Conservation (phyloP, 129 eudicot genomes). For the Gnaphalium uliginosum region DNA sequence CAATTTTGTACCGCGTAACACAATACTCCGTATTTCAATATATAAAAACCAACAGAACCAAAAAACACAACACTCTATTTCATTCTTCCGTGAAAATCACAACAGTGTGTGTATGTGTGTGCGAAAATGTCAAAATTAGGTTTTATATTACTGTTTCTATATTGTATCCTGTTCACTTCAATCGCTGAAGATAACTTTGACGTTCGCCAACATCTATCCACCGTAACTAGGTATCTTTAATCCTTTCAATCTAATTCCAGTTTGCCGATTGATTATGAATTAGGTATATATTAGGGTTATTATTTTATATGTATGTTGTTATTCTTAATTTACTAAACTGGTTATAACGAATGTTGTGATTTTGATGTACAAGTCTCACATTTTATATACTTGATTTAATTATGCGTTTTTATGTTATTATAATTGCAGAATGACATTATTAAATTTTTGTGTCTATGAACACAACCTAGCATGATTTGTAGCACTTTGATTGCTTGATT, state of each 20-base stretch:
- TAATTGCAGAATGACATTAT: not conserved
- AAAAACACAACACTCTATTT: not conserved
- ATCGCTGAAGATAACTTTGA: constrained; percentile 47
- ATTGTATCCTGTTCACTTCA: constrained; percentile 16
- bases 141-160: constrained; percentile 11
- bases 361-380: not conserved
- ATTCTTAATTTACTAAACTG: no score
- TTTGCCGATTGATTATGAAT: not conserved
- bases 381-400: no score
- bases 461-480: not conserved
- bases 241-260: not conserved
- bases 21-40: not conserved
- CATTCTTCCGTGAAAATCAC: not conserved
- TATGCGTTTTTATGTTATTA: not conserved
- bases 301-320: not conserved
- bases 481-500: not conserved
- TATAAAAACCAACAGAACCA: not conserved
- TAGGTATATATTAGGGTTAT: not conserved
- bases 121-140: constrained; percentile 18
- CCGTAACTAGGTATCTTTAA: constrained; percentile 60
- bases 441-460: not conserved
- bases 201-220: constrained; percentile 73
- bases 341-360: not conserved
- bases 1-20: not conserved
- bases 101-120: constrained; percentile 9